phyloP scores from a whole-genome alignment of 805 yeast species.

The Saccharomycopsis vini region DNA sequence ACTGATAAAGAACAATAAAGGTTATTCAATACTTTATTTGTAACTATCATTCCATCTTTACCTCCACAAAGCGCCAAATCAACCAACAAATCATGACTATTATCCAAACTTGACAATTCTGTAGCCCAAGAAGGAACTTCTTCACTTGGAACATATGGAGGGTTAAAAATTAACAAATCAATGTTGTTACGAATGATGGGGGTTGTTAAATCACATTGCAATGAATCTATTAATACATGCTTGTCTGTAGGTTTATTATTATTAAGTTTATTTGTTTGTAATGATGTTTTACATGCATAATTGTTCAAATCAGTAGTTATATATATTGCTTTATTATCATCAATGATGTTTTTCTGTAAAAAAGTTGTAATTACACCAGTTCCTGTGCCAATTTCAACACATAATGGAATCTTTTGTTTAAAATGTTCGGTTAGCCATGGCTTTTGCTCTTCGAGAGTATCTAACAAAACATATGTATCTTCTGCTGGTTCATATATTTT shows the following conservation, averaged over 20 bases:
- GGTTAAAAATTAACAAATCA: slow-evolving; percentile 81
- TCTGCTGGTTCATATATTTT: slow-evolving; percentile 92
- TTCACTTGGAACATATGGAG: slow-evolving; percentile 94
- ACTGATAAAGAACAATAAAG: slow-evolving; percentile 45
- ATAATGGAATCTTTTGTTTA: slow-evolving; percentile 36
- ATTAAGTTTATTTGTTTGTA: slow-evolving; percentile 33
- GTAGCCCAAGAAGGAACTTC: slow-evolving; percentile 46
- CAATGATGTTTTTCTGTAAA: slow-evolving; percentile 48
- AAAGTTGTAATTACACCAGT: slow-evolving; percentile 86
- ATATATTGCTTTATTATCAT: slow-evolving; percentile 34
- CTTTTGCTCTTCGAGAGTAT: slow-evolving; percentile 60
- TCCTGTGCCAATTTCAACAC: slow-evolving; percentile 85
- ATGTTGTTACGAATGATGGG: slow-evolving; percentile 38
- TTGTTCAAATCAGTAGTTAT: slow-evolving; percentile 78
- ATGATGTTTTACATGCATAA: slow-evolving; percentile 53
- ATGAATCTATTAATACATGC: slow-evolving; percentile 31
- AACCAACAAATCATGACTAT: slow-evolving; percentile 48
- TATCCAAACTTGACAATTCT: not conserved
- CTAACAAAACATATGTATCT: slow-evolving; percentile 79
- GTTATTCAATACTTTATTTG: slow-evolving; percentile 47
- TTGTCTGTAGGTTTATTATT: slow-evolving; percentile 18
- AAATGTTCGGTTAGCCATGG: slow-evolving; percentile 28
- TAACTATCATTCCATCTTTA: slow-evolving; percentile 79
- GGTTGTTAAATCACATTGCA: slow-evolving; percentile 52
- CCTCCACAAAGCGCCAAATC: slow-evolving; percentile 92